Conservation (phyloP, 75 land plant species). For the Sequoia sempervirens region DNA sequence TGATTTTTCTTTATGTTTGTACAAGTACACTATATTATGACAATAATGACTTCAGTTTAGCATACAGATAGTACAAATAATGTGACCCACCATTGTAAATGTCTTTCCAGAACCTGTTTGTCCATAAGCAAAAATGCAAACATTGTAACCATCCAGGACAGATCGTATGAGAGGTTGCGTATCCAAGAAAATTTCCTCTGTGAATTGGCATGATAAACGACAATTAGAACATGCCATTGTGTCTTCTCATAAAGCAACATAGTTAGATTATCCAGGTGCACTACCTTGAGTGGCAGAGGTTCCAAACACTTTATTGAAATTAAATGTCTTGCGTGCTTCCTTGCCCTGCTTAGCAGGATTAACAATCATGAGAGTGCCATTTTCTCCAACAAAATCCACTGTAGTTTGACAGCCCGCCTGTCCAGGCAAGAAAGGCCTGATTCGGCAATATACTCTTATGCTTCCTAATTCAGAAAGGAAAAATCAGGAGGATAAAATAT, state of each 20-base stretch:
- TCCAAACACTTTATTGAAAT: slow-evolving; percentile 64
- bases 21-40: background rate
- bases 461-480: slow-evolving; percentile 35
- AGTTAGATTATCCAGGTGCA: background rate
- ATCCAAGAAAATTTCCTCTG: slow-evolving; percentile 65
- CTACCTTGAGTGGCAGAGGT: slow-evolving; percentile 58
- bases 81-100: slow-evolving; percentile 55
- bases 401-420: slow-evolving; percentile 32
- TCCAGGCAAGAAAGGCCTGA: slow-evolving; percentile 56
- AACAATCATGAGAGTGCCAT: slow-evolving; percentile 54
- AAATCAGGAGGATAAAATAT: background rate
- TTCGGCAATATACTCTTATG: slow-evolving; percentile 70
- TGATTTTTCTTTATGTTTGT: background rate
- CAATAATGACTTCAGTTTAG: background rate
- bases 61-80: background rate
- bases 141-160: slow-evolving; percentile 67
- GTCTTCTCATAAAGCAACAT: slow-evolving; percentile 4
- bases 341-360: slow-evolving; percentile 63
- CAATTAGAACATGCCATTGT: background rate
- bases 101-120: slow-evolving; percentile 77
- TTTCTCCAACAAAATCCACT: slow-evolving; percentile 67
- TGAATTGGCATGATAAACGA: background rate
- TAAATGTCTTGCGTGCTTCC: slow-evolving; percentile 51
- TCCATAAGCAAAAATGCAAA: slow-evolving; percentile 76
- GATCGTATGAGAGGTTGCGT: slow-evolving; percentile 69